Conservation (phyloP, 73 alveolate genomes). For the Strombidium stylifer region DNA sequence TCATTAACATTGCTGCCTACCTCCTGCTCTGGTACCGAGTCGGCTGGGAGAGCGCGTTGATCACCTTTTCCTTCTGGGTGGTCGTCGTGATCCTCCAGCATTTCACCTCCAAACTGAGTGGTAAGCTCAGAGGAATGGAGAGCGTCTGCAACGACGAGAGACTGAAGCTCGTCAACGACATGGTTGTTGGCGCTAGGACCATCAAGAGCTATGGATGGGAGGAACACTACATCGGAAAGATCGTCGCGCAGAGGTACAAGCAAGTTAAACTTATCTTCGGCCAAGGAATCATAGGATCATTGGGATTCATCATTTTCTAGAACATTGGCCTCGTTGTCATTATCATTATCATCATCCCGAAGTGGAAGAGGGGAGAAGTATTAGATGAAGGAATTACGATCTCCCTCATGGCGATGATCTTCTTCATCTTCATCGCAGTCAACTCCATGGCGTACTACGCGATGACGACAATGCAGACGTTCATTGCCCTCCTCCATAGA, state of each 20-base stretch:
- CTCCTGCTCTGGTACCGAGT: too few relatives aligned
- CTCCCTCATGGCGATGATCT: constrained; percentile 53
- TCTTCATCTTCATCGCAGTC: constrained; percentile 64
- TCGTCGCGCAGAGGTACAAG: background rate
- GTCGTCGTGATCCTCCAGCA: too few relatives aligned
- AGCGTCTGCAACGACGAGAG: too few relatives aligned
- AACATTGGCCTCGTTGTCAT: constrained; percentile 3
- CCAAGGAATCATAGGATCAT: background rate
- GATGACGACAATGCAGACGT: background rate
- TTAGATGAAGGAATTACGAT: background rate
- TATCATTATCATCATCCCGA: background rate
- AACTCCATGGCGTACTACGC: constrained; percentile 27
- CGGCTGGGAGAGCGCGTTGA: too few relatives aligned
- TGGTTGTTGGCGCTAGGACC: constrained; percentile 62
- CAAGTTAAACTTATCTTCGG: background rate
- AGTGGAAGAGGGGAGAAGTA: background rate
- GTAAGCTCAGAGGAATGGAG: too few relatives aligned
- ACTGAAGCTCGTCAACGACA: too few relatives aligned
- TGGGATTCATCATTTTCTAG: background rate
- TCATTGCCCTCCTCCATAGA: background rate
- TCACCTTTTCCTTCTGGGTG: too few relatives aligned
- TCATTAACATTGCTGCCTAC: too few relatives aligned
- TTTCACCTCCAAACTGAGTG: too few relatives aligned
- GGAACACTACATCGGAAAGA: constrained; percentile 3
- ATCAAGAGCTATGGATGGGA: constrained; percentile 57